phyloP scores from a whole-genome alignment of 441 rosid species.

The Flueggea neowawraea region DNA sequence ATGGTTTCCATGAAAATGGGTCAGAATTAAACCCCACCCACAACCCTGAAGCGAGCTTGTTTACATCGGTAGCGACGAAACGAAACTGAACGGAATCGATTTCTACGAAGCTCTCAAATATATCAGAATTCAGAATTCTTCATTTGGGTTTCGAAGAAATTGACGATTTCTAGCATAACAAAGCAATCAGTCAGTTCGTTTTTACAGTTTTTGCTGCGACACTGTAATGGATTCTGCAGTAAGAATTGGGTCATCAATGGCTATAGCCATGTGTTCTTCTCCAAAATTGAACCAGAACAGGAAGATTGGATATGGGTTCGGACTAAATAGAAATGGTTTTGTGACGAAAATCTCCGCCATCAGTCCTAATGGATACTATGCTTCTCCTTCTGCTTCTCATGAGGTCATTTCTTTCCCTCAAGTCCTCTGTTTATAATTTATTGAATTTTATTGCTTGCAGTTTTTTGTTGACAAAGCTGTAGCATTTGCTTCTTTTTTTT shows the following conservation, averaged over 20 bases:
- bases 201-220: too few species aligned
- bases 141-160: too few species aligned
- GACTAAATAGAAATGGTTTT: slow-evolving; percentile 10
- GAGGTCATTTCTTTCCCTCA: slow-evolving; percentile 32
- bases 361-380: slow-evolving; percentile 36
- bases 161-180: too few species aligned
- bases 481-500: not conserved
- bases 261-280: slow-evolving; percentile 22
- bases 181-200: too few species aligned
- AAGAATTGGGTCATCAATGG: slow-evolving; percentile 19
- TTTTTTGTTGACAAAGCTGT: not conserved
- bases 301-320: slow-evolving; percentile 15
- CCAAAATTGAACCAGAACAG: slow-evolving; percentile 12
- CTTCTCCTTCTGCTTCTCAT: slow-evolving; percentile 34
- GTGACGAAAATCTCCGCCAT: slow-evolving; percentile 14
- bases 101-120: too few species aligned
- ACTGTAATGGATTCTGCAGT: slow-evolving; percentile 27
- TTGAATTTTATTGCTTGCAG: not conserved
- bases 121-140: too few species aligned
- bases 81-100: too few species aligned
- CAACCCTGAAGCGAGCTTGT: too few species aligned
- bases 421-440: not conserved
- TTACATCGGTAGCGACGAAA: too few species aligned
- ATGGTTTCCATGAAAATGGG: too few species aligned
- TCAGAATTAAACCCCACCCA: too few species aligned